Percentiles rank a stretch among this genome's conserved stretches.
Conservation (phyloP, 768 basidiomycete genomes). For the Clitopilus hobsonii region DNA sequence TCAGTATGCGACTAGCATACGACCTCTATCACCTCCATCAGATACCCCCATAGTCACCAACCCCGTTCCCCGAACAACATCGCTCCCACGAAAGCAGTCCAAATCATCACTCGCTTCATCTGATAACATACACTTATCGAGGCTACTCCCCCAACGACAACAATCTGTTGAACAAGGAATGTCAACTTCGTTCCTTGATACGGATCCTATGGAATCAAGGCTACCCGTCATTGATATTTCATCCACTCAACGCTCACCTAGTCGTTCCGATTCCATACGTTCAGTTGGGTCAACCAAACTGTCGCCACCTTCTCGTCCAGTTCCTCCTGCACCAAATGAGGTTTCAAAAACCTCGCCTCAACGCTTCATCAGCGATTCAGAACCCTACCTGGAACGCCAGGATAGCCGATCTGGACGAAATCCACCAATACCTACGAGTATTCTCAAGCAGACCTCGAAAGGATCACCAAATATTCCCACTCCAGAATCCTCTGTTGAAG, state of each 20-base stretch:
- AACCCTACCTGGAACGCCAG: too few relatives aligned
- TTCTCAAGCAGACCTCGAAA: too few relatives aligned
- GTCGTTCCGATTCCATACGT: not conserved
- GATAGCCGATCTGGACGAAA: too few relatives aligned
- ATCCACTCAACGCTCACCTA: not conserved
- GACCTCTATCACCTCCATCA: constrained; percentile 28
- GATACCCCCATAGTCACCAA: constrained; percentile 18
- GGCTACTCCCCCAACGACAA: constrained; percentile 1
- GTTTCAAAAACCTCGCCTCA: not conserved
- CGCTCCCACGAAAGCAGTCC: constrained; percentile 28
- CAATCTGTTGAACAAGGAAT: not conserved
- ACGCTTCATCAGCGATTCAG: too few relatives aligned
- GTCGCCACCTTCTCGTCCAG: not conserved
- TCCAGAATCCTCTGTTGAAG: constrained; percentile 3
- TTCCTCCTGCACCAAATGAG: not conserved
- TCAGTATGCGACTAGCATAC: constrained; percentile 24
- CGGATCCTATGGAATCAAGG: not conserved
- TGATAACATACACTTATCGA: constrained; percentile 1
- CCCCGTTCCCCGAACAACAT: constrained; percentile 29
- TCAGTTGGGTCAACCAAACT: not conserved
- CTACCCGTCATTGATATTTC: not conserved
- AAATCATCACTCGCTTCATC: constrained; percentile 18
- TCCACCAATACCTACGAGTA: too few relatives aligned
- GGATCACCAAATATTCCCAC: not conserved
- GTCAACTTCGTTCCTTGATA: not conserved